Evolutionary conservation across 129 eudicot genomes (phyloP), one percentile per base, ranked within the genome.

Genomic region (Sambucus nigra): DNA sequence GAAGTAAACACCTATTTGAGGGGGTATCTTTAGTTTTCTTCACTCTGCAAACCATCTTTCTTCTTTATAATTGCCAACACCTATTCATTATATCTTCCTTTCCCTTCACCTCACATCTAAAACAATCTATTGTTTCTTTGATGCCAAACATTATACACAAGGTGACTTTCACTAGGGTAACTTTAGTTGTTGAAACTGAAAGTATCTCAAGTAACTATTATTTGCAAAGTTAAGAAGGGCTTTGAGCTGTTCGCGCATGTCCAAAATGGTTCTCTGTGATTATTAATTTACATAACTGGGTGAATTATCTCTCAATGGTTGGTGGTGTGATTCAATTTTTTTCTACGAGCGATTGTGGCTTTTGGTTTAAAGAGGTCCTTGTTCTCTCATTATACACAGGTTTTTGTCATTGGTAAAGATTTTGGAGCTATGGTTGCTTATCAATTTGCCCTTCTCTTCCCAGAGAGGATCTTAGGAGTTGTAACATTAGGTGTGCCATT

Each of bases 321-420:
- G 13, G n/a, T n/a, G n/a, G n/a, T n/a, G n/a, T n/a, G n/a, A n/a
- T n/a, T n/a, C n/a, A n/a, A n/a, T n/a, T n/a, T n/a, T n/a, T n/a
- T n/a, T n/a, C n/a, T n/a, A n/a, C n/a, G n/a, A n/a, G n/a, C n/a
- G n/a, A n/a, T 35, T 2, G 4, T 35, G 13, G 42, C 42, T 15
- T 8, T 12, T 35, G 42, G 13, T 15, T 35, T 35, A 31, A 3
- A n/a, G n/a, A n/a, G n/a, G n/a, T n/a, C n/a, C 48, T 16, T 3
- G 21, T 5, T 15, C 28, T 27, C 20, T 31, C 10, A 31, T 1
- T 33, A 7, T 22, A 11, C 15, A 2, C 51, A 66, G 72, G 65
- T 66, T 25, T 56, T 47, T 21, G 17, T 57, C n/a, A 44, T 66
- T 19, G 72, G 57, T 21, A 57, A 66, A 60, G 72, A 66, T 59